A percentile compares a stretch with the other conserved stretches of the same genome.
Evolutionary conservation across 164 flowering plant species (phyloP).

Genomic region (Berberis vulgaris): DNA sequence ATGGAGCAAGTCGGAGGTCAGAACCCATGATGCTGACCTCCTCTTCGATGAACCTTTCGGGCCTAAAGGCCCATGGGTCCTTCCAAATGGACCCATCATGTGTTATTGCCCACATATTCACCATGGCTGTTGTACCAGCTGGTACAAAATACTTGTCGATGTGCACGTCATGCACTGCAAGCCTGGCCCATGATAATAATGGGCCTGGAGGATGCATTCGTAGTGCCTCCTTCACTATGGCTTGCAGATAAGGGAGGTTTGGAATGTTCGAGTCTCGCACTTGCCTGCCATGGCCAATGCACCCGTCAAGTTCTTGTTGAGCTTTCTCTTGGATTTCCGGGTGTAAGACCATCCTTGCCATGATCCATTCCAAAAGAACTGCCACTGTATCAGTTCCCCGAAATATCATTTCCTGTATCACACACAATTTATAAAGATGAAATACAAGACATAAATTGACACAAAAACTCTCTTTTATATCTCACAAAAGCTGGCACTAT

Average conservation of each 20-base stretch:
- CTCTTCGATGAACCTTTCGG: conserved; percentile 57
- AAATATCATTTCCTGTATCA: conserved; percentile 61
- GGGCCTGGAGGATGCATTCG: conserved; percentile 89
- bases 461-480: no score
- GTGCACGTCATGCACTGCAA: conserved; percentile 56
- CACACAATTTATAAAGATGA: no score
- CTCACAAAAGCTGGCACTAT: no score
- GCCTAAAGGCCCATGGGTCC: conserved; percentile 59
- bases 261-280: conserved; percentile 55
- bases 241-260: conserved; percentile 57
- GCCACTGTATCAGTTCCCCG: conserved; percentile 80
- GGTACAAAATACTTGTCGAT: conserved; percentile 54
- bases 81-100: conserved; percentile 65
- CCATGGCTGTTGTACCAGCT: conserved; percentile 86
- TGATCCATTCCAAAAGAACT: conserved; percentile 64
- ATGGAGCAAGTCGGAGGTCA: conserved; percentile 68
- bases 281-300: conserved; percentile 29
- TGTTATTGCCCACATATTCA: conserved; percentile 94
- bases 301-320: conserved; percentile 44
- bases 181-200: conserved; percentile 81
- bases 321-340: conserved; percentile 59
- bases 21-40: conserved; percentile 67
- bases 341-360: conserved; percentile 70
- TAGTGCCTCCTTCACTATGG: conserved; percentile 66
- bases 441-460: no score